Evolutionary conservation across 2,329 filamentous ascomycete genomes (phyloP), one percentile per base, ranked within the genome.

Genomic region (Monilinia laxa): DNA sequence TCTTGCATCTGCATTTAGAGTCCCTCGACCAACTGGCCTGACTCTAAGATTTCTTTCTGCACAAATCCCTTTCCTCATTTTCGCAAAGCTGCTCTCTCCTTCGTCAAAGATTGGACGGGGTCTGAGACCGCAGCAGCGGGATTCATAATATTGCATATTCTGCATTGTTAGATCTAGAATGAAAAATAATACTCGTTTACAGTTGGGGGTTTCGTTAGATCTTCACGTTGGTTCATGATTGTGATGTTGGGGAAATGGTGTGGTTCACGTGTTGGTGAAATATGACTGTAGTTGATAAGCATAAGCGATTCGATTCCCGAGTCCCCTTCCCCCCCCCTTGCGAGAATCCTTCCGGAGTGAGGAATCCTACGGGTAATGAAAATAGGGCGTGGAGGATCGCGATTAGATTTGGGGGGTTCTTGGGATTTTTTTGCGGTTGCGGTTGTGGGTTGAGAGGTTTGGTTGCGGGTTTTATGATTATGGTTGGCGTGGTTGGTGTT

Each of bases 361-460:
- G 10, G 5, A 38, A 60, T 49, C 58, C 58, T 60, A 16, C 20
- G 28, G 58, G n/a, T 4, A 25, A 49, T 20, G 31, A 25, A 25
- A 60, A 51, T 51, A 60, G 58, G 31, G 28, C 16, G 38, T 35
- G 45, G n/a, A 20, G 58, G 45, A 51, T 51, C 31, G 58, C 58
- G 28, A 16, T 49, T 60, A 51, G 23, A 14, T 12, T 38, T 14
- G 35, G 20, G 20, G n/a, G 45, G 14, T 9, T 35, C 23, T 38
- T 6, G 1, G 25, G 49, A 2, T 12, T 18, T 38, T 1, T 47
- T 51, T 28, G 57, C 6, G 11, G 35, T 59, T 2, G 16, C 1
- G 12, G 25, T 38, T 10, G 23, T 58, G 20, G 25, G 40, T 1
- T 31, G 31, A 20, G 16, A 9, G 16, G 51, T 14, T 14, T 16